Conservation (phyloP, 2,329 filamentous ascomycete genomes). For the Pyrenophora teres region DNA sequence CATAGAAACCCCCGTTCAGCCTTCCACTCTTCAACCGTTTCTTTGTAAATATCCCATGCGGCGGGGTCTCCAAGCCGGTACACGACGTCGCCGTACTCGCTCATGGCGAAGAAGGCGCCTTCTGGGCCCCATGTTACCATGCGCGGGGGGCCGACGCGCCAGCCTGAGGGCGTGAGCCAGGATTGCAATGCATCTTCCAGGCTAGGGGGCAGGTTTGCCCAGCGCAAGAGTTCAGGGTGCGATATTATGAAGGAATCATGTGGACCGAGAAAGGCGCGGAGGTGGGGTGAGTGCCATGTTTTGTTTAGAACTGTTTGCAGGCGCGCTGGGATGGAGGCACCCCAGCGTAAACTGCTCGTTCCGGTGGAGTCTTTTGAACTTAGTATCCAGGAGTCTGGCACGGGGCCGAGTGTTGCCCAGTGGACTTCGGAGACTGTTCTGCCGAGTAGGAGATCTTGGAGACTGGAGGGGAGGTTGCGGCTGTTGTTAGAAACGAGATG, state of each 20-base stretch:
- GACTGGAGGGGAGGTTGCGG: slow-evolving; percentile 35
- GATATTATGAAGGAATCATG: slow-evolving; percentile 42
- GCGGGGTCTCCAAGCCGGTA: slow-evolving; percentile 32
- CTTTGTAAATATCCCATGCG: slow-evolving; percentile 37
- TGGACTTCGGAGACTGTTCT: slow-evolving; percentile 35
- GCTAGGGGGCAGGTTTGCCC: slow-evolving; percentile 31
- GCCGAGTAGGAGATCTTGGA: slow-evolving; percentile 32
- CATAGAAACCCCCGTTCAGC: slow-evolving; percentile 36
- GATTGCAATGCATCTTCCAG: slow-evolving; percentile 41
- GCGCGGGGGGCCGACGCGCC: slow-evolving; percentile 42
- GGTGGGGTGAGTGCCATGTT: slow-evolving; percentile 36
- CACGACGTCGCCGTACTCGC: slow-evolving; percentile 43
- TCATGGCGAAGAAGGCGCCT: slow-evolving; percentile 45
- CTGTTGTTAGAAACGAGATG: slow-evolving; percentile 11
- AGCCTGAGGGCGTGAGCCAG: slow-evolving; percentile 46
- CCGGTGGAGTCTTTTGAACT: slow-evolving; percentile 36
- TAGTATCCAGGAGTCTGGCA: slow-evolving; percentile 41
- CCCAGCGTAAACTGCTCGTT: slow-evolving; percentile 39
- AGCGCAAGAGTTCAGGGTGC: slow-evolving; percentile 42
- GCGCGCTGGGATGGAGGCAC: slow-evolving; percentile 25
- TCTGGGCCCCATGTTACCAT: slow-evolving; percentile 39
- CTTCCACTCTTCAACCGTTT: slow-evolving; percentile 46
- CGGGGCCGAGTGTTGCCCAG: slow-evolving; percentile 39
- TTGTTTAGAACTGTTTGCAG: slow-evolving; percentile 29
- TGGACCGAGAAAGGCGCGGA: slow-evolving; percentile 40